Percentiles rank a stretch among this genome's conserved stretches.
phyloP scores from a whole-genome alignment of 2,329 filamentous ascomycete species.

The Cercospora beticola region DNA sequence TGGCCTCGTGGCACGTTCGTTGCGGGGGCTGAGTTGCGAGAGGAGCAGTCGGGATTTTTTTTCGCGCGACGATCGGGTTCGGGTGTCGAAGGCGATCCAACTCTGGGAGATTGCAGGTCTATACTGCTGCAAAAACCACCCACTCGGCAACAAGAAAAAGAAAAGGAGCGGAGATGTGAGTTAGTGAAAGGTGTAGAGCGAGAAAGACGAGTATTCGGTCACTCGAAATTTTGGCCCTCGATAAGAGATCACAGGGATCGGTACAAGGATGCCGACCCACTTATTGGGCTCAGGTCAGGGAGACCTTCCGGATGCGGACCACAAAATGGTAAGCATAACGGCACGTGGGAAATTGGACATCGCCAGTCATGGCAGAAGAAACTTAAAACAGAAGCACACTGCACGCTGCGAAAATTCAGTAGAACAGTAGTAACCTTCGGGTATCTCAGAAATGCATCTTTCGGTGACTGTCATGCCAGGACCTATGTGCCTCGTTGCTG shows the following conservation, averaged over 20 bases:
- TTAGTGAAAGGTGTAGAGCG: neutral
- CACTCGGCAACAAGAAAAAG: neutral
- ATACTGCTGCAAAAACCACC: neutral
- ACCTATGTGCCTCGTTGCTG: constrained; percentile 16
- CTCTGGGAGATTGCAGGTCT: neutral
- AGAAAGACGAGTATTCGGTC: neutral
- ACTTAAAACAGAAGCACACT: neutral
- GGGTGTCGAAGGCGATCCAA: neutral
- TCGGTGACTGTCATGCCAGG: constrained; percentile 21
- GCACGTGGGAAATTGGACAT: neutral
- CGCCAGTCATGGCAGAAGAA: neutral
- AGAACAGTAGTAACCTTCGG: neutral
- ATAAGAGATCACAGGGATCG: neutral
- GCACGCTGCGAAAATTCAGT: neutral
- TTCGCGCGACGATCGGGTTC: neutral
- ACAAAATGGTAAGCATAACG: neutral
- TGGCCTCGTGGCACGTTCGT: constrained; percentile 25
- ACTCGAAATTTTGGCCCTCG: neutral
- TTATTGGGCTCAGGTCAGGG: neutral
- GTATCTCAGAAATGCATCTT: constrained; percentile 15
- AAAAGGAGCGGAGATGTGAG: constrained; percentile 4
- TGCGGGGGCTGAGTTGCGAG: neutral
- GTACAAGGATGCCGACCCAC: neutral
- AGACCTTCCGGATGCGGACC: neutral
- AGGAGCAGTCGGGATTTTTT: neutral